Evolutionary conservation across 2,329 filamentous ascomycete genomes (phyloP).

Genomic region (Microdochium bolleyi): DNA sequence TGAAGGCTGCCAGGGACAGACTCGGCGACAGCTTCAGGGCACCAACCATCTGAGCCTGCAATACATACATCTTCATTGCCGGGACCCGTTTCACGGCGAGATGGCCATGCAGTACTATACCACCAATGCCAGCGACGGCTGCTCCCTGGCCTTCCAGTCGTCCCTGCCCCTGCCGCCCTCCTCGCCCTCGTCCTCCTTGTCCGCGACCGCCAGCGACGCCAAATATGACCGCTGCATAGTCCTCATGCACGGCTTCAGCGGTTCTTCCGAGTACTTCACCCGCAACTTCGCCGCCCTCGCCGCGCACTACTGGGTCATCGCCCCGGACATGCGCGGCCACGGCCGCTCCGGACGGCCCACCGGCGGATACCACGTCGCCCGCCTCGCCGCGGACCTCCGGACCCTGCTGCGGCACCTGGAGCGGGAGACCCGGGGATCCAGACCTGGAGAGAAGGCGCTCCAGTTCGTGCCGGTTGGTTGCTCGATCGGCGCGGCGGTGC

Average conservation of each 20-base stretch:
- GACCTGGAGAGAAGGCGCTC: not conserved
- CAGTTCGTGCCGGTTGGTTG: slow-evolving; percentile 26
- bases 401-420: slow-evolving; percentile 13
- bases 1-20: not conserved
- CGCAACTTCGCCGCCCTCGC: slow-evolving; percentile 21
- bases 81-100: no score
- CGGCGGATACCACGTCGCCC: slow-evolving; percentile 30
- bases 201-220: slow-evolving; percentile 2
- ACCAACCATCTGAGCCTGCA: no score
- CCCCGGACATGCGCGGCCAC: slow-evolving; percentile 30
- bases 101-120: slow-evolving; percentile 23
- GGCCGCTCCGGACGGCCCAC: slow-evolving; percentile 19
- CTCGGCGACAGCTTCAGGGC: not conserved
- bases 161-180: slow-evolving; percentile 17
- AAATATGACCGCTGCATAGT: slow-evolving; percentile 19
- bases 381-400: slow-evolving; percentile 27
- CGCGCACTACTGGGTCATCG: slow-evolving; percentile 23
- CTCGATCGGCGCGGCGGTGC: slow-evolving; percentile 29
- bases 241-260: slow-evolving; percentile 31
- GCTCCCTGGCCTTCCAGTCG: slow-evolving; percentile 24
- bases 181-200: not conserved
- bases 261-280: slow-evolving; percentile 28
- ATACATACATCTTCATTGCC: no score
- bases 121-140: slow-evolving; percentile 22
- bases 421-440: not conserved